Evolutionary conservation across 257 asterid genomes (phyloP).

Genomic region (Prunella vulgaris): DNA sequence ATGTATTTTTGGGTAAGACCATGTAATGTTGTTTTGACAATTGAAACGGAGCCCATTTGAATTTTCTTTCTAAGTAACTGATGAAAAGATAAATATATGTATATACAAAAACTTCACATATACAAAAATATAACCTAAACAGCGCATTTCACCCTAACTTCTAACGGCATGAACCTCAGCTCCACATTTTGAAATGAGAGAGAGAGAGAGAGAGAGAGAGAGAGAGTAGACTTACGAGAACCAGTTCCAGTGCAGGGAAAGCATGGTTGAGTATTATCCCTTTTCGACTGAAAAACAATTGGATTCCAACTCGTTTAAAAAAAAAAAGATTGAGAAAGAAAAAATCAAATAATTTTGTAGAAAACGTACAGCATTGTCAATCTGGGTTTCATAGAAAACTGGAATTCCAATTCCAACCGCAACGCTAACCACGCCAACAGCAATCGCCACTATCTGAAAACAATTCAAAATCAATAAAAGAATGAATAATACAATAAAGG

Average conservation of each 20-base stretch:
- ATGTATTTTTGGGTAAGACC: not conserved
- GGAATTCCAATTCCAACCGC: constrained; percentile 95
- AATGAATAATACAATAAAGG: not conserved
- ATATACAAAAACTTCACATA: not conserved
- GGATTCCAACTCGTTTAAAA: not conserved
- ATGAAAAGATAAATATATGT: not conserved
- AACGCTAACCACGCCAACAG: constrained; percentile 77
- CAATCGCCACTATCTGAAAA: constrained; percentile 66
- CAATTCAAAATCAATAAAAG: not conserved
- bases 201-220: not conserved
- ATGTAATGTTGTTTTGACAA: not conserved
- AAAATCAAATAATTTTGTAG: not conserved
- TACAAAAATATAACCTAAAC: not conserved
- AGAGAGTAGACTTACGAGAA: constrained; percentile 64
- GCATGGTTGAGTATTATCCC: constrained; percentile 92
- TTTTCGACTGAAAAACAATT: constrained; percentile 54
- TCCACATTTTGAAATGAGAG: not conserved
- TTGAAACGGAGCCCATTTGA: not conserved
- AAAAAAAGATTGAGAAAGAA: not conserved
- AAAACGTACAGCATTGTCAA: constrained; percentile 70
- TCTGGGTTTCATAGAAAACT: constrained; percentile 80
- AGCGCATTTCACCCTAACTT: not conserved
- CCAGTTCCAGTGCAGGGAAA: constrained; percentile 92
- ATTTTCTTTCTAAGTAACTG: not conserved
- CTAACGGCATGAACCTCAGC: not conserved